Conservation (phyloP, 768 basidiomycete species). For the Boletus rex-veris region DNA sequence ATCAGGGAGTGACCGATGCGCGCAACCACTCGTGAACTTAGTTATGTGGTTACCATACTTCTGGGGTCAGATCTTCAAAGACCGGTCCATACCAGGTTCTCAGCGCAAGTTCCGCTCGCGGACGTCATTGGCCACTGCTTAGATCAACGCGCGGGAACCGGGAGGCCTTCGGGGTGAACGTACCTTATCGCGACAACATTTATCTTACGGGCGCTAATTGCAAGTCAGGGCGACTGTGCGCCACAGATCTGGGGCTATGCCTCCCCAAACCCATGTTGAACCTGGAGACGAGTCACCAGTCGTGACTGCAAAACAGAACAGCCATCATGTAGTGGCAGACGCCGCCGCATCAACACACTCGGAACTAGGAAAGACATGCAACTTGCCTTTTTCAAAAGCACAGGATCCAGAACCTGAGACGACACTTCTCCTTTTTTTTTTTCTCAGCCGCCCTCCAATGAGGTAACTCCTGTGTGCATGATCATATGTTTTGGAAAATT, state of each 20-base stretch:
- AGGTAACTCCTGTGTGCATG: not conserved
- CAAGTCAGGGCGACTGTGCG: not conserved
- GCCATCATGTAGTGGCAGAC: not conserved
- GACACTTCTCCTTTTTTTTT: not conserved
- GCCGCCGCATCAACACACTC: not conserved
- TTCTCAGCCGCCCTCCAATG: not conserved
- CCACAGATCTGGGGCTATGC: not conserved
- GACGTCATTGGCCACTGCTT: not conserved
- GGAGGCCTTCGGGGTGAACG: not conserved
- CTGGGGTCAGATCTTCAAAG: not conserved
- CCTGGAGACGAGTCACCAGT: not conserved
- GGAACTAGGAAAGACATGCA: not conserved
- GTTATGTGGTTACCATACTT: not conserved
- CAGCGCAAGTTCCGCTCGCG: not conserved
- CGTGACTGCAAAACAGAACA: not conserved
- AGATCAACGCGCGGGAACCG: slow-evolving; percentile 2
- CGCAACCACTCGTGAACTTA: not conserved
- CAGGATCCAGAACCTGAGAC: not conserved
- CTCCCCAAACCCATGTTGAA: not conserved
- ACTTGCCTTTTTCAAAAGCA: not conserved
- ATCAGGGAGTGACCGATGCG: not conserved
- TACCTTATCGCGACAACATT: slow-evolving; percentile 2
- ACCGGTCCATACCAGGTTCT: not conserved
- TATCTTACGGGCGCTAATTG: not conserved
- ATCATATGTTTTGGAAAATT: not conserved